These are phyloP conservation scores for Ustanciosporium gigantosporum DNA, from an alignment of 1,284 basidiomycete species.

Conservation along the genomic window DNA sequence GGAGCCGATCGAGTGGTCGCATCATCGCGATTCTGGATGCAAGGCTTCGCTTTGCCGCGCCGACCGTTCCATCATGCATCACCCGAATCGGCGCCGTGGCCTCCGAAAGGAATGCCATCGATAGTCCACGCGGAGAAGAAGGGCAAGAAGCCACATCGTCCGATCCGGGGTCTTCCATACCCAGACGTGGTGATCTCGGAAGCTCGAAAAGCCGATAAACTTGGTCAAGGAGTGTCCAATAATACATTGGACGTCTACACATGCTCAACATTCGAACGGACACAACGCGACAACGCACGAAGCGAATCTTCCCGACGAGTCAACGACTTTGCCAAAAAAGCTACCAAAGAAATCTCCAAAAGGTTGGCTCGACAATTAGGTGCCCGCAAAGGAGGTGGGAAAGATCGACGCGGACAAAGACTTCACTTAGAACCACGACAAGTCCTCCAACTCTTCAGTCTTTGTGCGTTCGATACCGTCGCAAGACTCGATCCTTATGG, in stretches of 20 bases:
- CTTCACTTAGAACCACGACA: constrained; percentile 14
- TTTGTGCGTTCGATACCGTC: constrained; percentile 39
- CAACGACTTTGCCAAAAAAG: constrained; percentile 10
- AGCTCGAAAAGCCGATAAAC: constrained; percentile 22
- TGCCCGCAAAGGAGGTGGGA: constrained; percentile 11
- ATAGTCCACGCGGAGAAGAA: constrained; percentile 10
- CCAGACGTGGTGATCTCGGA: constrained; percentile 40
- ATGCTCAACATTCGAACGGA: constrained; percentile 19
- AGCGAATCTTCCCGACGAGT: constrained; percentile 10
- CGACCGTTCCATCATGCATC: constrained; percentile 21
- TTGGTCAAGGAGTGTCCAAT: constrained; percentile 17
- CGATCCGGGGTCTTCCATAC: constrained; percentile 12
- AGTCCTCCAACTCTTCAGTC: constrained; percentile 28
- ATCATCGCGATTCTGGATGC: constrained; percentile 33
- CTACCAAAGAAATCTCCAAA: constrained; percentile 7
- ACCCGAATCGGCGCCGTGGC: constrained; percentile 33
- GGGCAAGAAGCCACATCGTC: constrained; percentile 15
- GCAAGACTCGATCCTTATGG: constrained; percentile 27
- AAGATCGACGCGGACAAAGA: constrained; percentile 14
- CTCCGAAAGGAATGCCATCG: constrained; percentile 18
- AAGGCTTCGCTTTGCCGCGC: constrained; percentile 18
- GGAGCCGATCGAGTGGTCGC: constrained; percentile 30
- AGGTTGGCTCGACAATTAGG: constrained; percentile 17
- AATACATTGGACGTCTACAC: constrained; percentile 43
- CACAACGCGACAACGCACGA: constrained; percentile 21